Conservation (phyloP, 2,329 filamentous ascomycete species). For the Trichoderma brevicompactum region DNA sequence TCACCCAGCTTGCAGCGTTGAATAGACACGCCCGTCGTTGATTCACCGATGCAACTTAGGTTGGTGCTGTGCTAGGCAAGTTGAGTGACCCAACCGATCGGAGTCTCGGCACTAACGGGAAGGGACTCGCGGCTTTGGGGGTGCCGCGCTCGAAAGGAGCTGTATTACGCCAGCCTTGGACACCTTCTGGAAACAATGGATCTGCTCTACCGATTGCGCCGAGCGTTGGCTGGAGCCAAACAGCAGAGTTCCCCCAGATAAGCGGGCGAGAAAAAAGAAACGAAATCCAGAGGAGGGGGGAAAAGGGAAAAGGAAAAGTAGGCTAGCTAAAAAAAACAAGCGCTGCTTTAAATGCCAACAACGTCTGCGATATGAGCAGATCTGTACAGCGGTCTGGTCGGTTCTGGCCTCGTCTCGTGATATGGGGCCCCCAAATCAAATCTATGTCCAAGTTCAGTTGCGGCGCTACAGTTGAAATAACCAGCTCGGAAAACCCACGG, state of each 20-base stretch:
- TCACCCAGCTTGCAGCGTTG: background rate
- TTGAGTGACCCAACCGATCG: constrained; percentile 26
- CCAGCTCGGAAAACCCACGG: constrained; percentile 31
- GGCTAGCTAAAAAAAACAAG: constrained; percentile 6
- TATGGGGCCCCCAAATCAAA: constrained; percentile 32
- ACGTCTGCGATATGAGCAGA: constrained; percentile 19
- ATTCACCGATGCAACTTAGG: constrained; percentile 10
- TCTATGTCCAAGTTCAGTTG: constrained; percentile 33
- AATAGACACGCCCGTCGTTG: constrained; percentile 8
- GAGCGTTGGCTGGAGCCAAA: background rate
- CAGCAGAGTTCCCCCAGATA: too few species aligned
- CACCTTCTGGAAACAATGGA: constrained; percentile 10
- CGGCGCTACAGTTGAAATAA: constrained; percentile 30
- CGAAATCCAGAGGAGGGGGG: background rate
- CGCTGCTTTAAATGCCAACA: background rate
- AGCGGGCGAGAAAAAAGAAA: background rate
- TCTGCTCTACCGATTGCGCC: background rate
- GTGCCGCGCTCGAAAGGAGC: constrained; percentile 6
- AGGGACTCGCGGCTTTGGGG: constrained; percentile 3
- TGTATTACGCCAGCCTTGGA: constrained; percentile 25
- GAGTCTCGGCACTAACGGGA: constrained; percentile 24
- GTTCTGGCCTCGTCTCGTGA: constrained; percentile 31
- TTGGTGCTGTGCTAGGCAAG: constrained; percentile 15
- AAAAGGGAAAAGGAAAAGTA: background rate
- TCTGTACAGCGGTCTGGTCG: constrained; percentile 32